Evolutionary conservation across 805 yeast genomes (phyloP).

Genomic region (Barnettozyma botsteinii): DNA sequence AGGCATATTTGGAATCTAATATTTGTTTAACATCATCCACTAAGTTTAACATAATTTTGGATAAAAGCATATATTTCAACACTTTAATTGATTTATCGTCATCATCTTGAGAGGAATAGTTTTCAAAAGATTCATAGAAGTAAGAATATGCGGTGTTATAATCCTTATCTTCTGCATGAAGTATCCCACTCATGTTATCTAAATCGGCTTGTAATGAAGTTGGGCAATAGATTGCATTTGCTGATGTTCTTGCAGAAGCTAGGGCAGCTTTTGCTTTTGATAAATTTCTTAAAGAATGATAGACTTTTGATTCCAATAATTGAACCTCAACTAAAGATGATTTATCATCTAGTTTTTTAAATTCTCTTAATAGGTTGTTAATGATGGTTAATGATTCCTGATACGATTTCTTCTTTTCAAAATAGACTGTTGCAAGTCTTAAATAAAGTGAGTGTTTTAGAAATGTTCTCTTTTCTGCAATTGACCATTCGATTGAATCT

Average conservation of each 20-base stretch:
- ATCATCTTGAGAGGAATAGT: slow-evolving; percentile 53
- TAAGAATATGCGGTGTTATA: slow-evolving; percentile 94
- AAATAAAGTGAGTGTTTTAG: slow-evolving; percentile 84
- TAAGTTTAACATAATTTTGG: slow-evolving; percentile 87
- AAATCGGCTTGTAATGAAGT: slow-evolving; percentile 90
- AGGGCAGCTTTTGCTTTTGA: slow-evolving; percentile 89
- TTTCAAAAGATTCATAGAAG: slow-evolving; percentile 92
- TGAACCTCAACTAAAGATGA: slow-evolving; percentile 94
- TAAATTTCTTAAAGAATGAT: slow-evolving; percentile 84
- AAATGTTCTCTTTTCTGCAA: slow-evolving; percentile 75
- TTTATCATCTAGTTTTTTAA: slow-evolving; percentile 92
- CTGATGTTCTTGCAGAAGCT: slow-evolving; percentile 93
- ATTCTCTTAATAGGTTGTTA: slow-evolving; percentile 67
- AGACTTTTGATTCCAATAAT: slow-evolving; percentile 81
- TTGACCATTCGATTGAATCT: slow-evolving; percentile 85
- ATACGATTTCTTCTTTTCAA: slow-evolving; percentile 53
- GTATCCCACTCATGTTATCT: slow-evolving; percentile 90
- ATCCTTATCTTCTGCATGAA: slow-evolving; percentile 95
- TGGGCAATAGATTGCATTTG: slow-evolving; percentile 95
- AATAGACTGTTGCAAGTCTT: slow-evolving; percentile 71
- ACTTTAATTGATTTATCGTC: slow-evolving; percentile 70
- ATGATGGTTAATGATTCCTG: slow-evolving; percentile 70
- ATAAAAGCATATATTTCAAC: slow-evolving; percentile 85
- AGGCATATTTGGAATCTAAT: slow-evolving; percentile 65
- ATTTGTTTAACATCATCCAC: slow-evolving; percentile 81